Evolutionary conservation across 768 basidiomycete genomes (phyloP), one percentile per base, ranked within the genome.

Genomic region (Naganishia friedmannii): DNA sequence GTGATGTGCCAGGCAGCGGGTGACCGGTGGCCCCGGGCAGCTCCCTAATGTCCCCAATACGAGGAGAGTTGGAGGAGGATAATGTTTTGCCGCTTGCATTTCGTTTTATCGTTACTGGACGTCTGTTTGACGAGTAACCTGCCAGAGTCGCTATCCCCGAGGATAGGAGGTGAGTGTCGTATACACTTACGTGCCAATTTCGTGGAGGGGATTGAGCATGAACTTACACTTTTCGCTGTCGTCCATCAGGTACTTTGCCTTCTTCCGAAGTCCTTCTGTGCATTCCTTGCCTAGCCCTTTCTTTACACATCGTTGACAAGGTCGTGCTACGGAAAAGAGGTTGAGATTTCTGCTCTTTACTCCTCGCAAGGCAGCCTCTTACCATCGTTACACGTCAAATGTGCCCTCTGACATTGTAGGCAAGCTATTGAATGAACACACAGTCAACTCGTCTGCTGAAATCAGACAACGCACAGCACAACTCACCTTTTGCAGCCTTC

Each of bases 341-440:
- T 57, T 32, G 39, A 13, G 29, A 42, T 57, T 31, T 19, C 23
- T 37, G 65, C 19, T 31, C 42, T n/a, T n/a, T n/a, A n/a, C n/a
- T n/a, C n/a, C n/a, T n/a, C 6, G 65, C 66, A 68, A 69, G 58
- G 6, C 75, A 34, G 7, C 31, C 15, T 28, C 91, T 79, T 77
- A 96, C 95, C 88, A 78, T 97, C 95, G 80, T 98, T 94, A 80
- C 95, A 98, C n/a, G 95, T 98, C 74, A 98, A 84, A 82, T 98
- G 95, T 2, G 93, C 93, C 81, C 93, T 95, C 82, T 97, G 94
- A 81, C 95, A 98, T 75, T 92, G 91, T 72, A 91, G 89, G 79
- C 95, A 98, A 57, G 95, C 95, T 56, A 93, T 87, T 75, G 32
- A 53, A 39, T 1, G 3, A 53, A 8, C 28, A n/a, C 9, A 55